Evolutionary conservation across 2,329 filamentous ascomycete species (phyloP), one percentile per base, ranked within the genome.

Genomic region (Fusarium coicis): DNA sequence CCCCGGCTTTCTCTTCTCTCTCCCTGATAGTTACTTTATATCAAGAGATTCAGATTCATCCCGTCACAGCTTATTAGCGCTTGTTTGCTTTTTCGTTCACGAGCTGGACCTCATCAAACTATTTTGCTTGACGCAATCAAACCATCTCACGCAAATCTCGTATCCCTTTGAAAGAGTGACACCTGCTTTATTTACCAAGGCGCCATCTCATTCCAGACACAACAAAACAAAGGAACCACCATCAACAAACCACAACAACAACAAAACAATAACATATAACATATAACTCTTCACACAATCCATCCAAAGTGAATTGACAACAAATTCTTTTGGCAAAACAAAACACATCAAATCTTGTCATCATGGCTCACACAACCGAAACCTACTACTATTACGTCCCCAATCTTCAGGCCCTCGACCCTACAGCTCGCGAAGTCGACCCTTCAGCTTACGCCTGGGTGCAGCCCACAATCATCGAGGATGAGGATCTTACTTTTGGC

Each of bases 401-500:
- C 64, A 79, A 82, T 64, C 68, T 79, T 21, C 76, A 76, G 72
- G 72, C 79, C 46, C 72, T 81, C 64, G 80, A 83, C 70, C 64
- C 81, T 39, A 75, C 79, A 46, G 78, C 80, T 15, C 68, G 75
- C 49, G 80, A 83, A 71, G 74, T 82, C 67, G 82, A 83, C 63
- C 71, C 76, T 66, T 66, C 73, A 61, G 76, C 80, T 46, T 79
- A 81, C 66, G 69, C 80, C 50, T 90, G 87, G 88, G 84, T 88
- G 70, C 83, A 86, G 60, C 85, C 86, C 39, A 90, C 86, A 54
- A 82, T 88, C 68, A 90, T 90, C 74, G 88, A 90, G 63, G 88
- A 90, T 76, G 88, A 90, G 63, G 88, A 90, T 72, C 82, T 90
- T 42, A 89, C 85, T 79, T 90, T 90, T 74, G 87, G 88, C 63